Evolutionary conservation across 768 basidiomycete species (phyloP), one percentile per base, ranked within the genome.

Genomic region (Pleurotus tuber-regium): DNA sequence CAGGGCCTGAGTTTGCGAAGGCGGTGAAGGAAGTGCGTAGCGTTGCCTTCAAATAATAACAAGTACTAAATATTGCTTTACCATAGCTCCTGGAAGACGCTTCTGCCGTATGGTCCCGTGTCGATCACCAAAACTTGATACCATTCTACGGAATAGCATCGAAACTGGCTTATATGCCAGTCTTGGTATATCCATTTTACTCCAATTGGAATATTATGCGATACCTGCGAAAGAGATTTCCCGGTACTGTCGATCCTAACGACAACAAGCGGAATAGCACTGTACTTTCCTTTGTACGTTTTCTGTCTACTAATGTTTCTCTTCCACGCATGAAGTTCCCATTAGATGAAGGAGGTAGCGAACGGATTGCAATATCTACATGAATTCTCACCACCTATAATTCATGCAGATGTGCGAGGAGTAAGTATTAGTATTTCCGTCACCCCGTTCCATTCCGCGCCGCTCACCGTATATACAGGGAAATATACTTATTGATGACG

Each of bases 341-440:
- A 9, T 41, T 9, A 62, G 62, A 42, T 59, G 24, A 4, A 41
- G 5, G 57, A 58, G n/a, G 50, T 61, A 2, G 63, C 62, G 14
- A 21, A 54, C 29, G 67, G 63, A 14, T 49, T 69, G 2, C 23
- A 54, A 1, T 66, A 66, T 49, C 52, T 69, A 7, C 66, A 66
- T 28, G 19, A 16, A 10, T 52, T 52, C 19, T 12, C 44, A 16
- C 49, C 52, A 5, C 41, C 54, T 4, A 44, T 67, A 4, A 43
- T 65, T 9, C 65, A 67, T 56, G 67, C 63, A 5, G 65, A 69
- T 43, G 40, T 69, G 10, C 58, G 63, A 23, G 58, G 58, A 4
- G 63, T 61, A 31, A 46, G 57, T 3, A 35, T n/a, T 18, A 1
- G 33, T 35, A 10, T 10, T 35, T 18, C 12, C 33, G 12, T 36